Conservation (phyloP, 73 alveolate species). For the Loxodes magnus region DNA sequence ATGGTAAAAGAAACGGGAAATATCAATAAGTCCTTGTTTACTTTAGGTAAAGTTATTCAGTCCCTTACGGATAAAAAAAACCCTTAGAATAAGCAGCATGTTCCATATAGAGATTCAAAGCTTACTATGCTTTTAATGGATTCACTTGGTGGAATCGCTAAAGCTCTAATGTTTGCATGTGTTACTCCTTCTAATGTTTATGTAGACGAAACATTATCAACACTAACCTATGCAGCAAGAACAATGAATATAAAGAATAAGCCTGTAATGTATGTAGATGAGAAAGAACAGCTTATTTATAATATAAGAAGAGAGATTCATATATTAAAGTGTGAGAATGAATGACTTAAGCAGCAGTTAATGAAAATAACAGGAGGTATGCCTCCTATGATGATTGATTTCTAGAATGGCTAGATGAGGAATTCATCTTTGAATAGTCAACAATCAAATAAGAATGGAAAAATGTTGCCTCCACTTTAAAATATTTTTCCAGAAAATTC, state of each 20-base stretch:
- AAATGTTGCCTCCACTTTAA: slow-evolving; percentile 16
- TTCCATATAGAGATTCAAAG: slow-evolving; percentile 97
- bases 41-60: slow-evolving; percentile 88
- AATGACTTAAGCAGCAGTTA: slow-evolving; percentile 80
- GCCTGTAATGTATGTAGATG: slow-evolving; percentile 94
- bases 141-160: slow-evolving; percentile 96
- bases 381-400: slow-evolving; percentile 57
- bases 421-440: too few species aligned
- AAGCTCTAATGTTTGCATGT: slow-evolving; percentile 96
- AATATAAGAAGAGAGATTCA: slow-evolving; percentile 76
- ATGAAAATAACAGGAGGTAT: slow-evolving; percentile 63
- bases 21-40: slow-evolving; percentile 89
- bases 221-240: slow-evolving; percentile 92
- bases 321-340: slow-evolving; percentile 78
- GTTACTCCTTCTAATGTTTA: slow-evolving; percentile 85
- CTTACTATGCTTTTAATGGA: slow-evolving; percentile 97
- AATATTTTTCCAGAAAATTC: slow-evolving; percentile 21
- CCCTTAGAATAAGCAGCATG: slow-evolving; percentile 48
- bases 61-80: slow-evolving; percentile 67
- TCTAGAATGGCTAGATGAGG: too few species aligned
- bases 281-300: slow-evolving; percentile 79
- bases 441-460: slow-evolving; percentile 15
- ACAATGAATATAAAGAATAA: slow-evolving; percentile 96
- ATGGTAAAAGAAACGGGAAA: slow-evolving; percentile 97
- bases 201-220: slow-evolving; percentile 88